Base-by-base conservation (phyloP, 352 stramenopile genomes). In the Globisporangium takayamanum region DNA sequence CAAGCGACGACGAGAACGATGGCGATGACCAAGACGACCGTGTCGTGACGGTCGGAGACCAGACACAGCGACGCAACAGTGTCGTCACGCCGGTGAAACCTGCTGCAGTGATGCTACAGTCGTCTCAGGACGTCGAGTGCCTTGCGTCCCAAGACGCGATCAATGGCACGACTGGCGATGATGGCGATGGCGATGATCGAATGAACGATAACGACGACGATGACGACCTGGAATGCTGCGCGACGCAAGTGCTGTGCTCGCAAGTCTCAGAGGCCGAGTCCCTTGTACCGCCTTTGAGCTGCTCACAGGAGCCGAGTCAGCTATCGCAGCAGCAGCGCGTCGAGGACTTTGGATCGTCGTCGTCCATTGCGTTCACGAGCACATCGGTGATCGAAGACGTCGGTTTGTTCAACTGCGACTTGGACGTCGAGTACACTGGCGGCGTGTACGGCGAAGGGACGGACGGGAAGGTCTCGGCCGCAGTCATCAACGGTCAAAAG, bases 371-470 rank as follows among this genome's bases (percentile, higher is more conserved):
- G 48, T 93, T 94, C 53, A 94, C 84, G 20, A 89, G 78, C 44
- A 90, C 74, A 22, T 94, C 84, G 0, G 72, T 88, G 46, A 94
- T 94, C 52, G 81, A 88, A 57, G 84, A 94, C 47, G 84, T 94
- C 18, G 84, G 84, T 0, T 53, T 94, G 33, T 94, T 94, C 65
- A 94, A 94, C 57, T 94, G 84, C 49, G 78, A 89, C 50, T 60
- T 60, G 7, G 84, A 94, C 42, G 84, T 89, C 22, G 81, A 94
- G 62, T 94, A 87, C 57, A 88, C 84, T 12, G 84, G 84, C 48
- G 81, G 84, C 15, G 70, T 91, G 28, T 94, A 94, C 53, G 84
- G 84, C 37, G 84, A 94, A 87, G 84, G 84, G 22, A 94, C 84
- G 0, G 84, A 94, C 50, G 84, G 84, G 33, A 90, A 89, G 53